Evolutionary conservation across 345 rosid species (phyloP).

Genomic region (Citrus trifoliata): DNA sequence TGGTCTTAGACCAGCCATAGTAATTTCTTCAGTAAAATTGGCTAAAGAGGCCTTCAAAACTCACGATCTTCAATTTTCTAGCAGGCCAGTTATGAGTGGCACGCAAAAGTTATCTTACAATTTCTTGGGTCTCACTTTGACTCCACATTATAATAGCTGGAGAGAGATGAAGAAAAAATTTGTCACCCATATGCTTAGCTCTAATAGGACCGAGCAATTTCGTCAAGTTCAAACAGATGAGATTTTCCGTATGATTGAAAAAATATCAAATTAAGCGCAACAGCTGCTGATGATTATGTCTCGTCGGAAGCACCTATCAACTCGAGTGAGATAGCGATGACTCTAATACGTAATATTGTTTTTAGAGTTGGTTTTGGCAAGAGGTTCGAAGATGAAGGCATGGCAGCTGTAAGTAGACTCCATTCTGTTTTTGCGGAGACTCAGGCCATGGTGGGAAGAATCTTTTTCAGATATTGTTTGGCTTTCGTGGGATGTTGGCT

Average conservation of each 20-base stretch:
- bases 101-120: background rate
- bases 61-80: background rate
- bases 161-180: too few relatives aligned
- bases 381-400: slow-evolving; percentile 26
- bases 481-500: too few relatives aligned
- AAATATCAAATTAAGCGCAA: too few relatives aligned
- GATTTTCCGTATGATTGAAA: too few relatives aligned
- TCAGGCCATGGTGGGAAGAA: too few relatives aligned
- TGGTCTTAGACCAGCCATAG: background rate
- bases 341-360: slow-evolving; percentile 19
- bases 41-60: background rate
- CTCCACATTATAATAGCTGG: background rate
- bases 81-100: background rate
- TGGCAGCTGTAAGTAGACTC: slow-evolving; percentile 17
- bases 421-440: slow-evolving; percentile 28
- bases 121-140: background rate
- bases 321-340: slow-evolving; percentile 23
- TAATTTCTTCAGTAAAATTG: slow-evolving; percentile 14
- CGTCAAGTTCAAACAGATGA: too few relatives aligned
- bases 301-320: slow-evolving; percentile 9
- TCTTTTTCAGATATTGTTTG: too few relatives aligned
- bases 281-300: background rate
- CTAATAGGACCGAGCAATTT: too few relatives aligned
- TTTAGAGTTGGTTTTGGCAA: slow-evolving; percentile 39
- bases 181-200: fast-evolving